Evolutionary conservation across 2,329 filamentous ascomycete genomes (phyloP).

Genomic region (Ilyonectria destructans): DNA sequence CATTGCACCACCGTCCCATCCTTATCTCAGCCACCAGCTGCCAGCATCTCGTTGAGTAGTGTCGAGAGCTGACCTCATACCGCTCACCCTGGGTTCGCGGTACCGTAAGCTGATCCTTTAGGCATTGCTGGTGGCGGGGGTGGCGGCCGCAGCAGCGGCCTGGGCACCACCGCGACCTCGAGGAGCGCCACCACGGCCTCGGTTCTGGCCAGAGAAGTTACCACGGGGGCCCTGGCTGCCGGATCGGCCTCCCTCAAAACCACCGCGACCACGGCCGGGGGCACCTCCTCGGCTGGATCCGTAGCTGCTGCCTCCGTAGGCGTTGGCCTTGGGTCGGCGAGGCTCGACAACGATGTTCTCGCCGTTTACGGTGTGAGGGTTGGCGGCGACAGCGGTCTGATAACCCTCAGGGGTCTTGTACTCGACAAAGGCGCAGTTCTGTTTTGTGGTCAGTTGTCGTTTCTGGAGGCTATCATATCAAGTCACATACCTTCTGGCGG

Average conservation of each 20-base stretch:
- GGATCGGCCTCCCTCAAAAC: conserved; percentile 72
- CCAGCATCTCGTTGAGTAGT: conserved; percentile 20
- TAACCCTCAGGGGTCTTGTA: conserved; percentile 88
- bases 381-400: conserved; percentile 85
- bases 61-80: conserved; percentile 11
- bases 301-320: conserved; percentile 80
- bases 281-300: conserved; percentile 73
- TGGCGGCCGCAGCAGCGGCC: conserved; percentile 38
- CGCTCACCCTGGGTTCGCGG: conserved; percentile 27
- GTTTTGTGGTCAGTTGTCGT: conserved; percentile 41
- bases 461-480: neutral
- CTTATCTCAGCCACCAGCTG: conserved; percentile 9
- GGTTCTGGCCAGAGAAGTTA: conserved; percentile 77
- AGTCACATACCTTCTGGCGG: conserved; percentile 81
- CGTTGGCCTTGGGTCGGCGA: conserved; percentile 82
- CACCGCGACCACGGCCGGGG: conserved; percentile 77
- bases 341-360: conserved; percentile 91
- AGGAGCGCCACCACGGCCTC: conserved; percentile 78
- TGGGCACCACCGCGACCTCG: conserved; percentile 76
- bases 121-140: conserved; percentile 62
- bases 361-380: conserved; percentile 88
- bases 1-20: neutral
- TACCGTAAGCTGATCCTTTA: conserved; percentile 49
- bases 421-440: conserved; percentile 99
- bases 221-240: conserved; percentile 78